Evolutionary conservation across 306 rosid species (phyloP), one percentile per base, ranked within the genome.

Genomic region (Prunus padus): DNA sequence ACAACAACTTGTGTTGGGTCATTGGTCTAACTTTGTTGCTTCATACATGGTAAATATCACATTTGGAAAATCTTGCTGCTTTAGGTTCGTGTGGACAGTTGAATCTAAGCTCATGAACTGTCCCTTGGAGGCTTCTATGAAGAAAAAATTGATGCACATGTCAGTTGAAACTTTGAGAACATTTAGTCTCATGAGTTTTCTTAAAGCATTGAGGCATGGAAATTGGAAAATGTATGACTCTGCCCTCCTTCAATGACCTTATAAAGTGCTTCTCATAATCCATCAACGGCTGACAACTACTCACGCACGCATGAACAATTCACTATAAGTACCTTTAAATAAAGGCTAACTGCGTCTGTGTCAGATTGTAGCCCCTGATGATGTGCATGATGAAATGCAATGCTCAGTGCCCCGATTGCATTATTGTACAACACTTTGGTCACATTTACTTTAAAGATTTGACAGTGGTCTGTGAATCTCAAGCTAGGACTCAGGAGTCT

Each of bases 341-440:
- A 55, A 66, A 46, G 25, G 2, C n/a, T 5, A 18, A 49, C 3
- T 4, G 61, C 13, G 42, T 25, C 26, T 11, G 18, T 42, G 66
- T 20, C 57, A 57, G 67, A 26, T 45, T 60, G 55, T 42, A 33
- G 16, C 14, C 66, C 66, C 12, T 28, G 66, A 59, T 55, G 61
- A 55, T n/a, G 22, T 12, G 30, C 50, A 69, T 5, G 30, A 51
- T 37, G 42, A 37, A 37, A 37, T 10, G 40, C 30, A 13, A 2
- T 72, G 11, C 52, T 31, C 52, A 15, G 40, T 61, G 44, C 42
- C 31, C 6, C 1, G 63, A 11, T 61, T 61, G 66, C 42, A 56
- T 72, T 56, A 72, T 72, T 57, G 67, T 25, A 56, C 42, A 71
- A 23, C 54, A 40, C 22, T 31, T 71, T 20, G 64, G 49, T 71